Base-by-base conservation (phyloP, 2,329 filamentous ascomycete species). In the Colletotrichum karsti region DNA sequence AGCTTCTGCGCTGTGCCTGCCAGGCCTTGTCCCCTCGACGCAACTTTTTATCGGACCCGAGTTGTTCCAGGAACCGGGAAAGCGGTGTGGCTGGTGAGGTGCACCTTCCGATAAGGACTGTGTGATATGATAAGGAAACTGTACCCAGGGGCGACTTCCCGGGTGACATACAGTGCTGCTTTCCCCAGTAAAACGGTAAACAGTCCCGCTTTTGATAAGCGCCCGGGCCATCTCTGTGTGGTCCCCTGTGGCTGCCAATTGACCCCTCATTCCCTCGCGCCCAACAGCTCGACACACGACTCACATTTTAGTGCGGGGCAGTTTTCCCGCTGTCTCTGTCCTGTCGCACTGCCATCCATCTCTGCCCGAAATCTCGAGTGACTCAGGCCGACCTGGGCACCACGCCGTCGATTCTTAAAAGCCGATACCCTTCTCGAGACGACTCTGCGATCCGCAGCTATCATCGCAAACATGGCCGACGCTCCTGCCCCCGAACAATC, bases 401-500 rank as follows among this genome's bases (percentile, higher is more conserved):
- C 54, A 58, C 60, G 54, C 54, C 54, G 61, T 26, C 46, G 54
- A 46, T 50, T 59, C 35, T 13, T 37, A 54, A 39, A 64, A 68
- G 61, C 22, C 54, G 44, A 65, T 48, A 58, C 18, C 53, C 64
- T 64, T 50, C 15, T 9, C 65, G 60, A 30, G 46, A 68, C 65
- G 65, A 58, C 3, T 26, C 37, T 54, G 60, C 60, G 53, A 68
- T 10, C 20, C 30, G 65, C 53, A 65, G 61, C 59, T 30, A 69
- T 33, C 20, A 67, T 39, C 54, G 53, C 33, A 67, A 63, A 39
- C 33, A 73, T 73, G 69, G 71, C 70, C 63, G 71, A 72, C 65
- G 59, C 71, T 41, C 35, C 71, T 41, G 62, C 70, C 37, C 30
- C 70, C 46, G 63, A 67, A 69, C 83, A 81, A 63, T 90, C 88